A percentile compares a stretch with the other conserved stretches of the same genome.
phyloP scores from a whole-genome alignment of 78 protist genomes.

The Dictyostelium intermedium region DNA sequence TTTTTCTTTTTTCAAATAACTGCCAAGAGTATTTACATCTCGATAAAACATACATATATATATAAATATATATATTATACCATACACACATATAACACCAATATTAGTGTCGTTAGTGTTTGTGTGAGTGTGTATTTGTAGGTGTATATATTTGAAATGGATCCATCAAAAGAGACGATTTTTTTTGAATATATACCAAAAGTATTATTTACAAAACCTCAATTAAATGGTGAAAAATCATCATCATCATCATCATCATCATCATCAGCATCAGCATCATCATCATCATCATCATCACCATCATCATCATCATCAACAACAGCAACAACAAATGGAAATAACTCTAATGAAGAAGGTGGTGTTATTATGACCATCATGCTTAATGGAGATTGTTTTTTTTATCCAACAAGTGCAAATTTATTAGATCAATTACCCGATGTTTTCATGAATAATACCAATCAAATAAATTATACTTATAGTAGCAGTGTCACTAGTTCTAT shows the following conservation, averaged over 20 bases:
- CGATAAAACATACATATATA: not conserved
- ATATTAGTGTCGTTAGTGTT: not conserved
- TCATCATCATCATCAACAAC: constrained; percentile 10
- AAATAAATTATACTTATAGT: not conserved
- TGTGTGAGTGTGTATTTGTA: not conserved
- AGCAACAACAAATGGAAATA: not conserved
- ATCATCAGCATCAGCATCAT: constrained; percentile 6
- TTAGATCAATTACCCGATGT: constrained; percentile 39
- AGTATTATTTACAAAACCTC: not conserved
- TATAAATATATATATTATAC: too few species aligned
- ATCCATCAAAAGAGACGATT: constrained; percentile 8
- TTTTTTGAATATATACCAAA: constrained; percentile 25
- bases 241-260: not conserved
- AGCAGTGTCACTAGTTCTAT: not conserved
- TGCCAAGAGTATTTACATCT: not conserved
- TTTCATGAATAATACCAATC: not conserved
- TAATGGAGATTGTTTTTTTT: constrained; percentile 66
- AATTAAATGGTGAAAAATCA: not conserved
- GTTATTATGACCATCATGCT: constrained; percentile 63
- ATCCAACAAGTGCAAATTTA: constrained; percentile 27
- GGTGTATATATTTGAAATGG: not conserved
- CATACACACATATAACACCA: not conserved
- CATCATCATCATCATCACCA: too few species aligned
- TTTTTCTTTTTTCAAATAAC: not conserved
- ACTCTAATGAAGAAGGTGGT: not conserved